Conservation (phyloP, 768 basidiomycete species). For the Leccinum aurantiacum region DNA sequence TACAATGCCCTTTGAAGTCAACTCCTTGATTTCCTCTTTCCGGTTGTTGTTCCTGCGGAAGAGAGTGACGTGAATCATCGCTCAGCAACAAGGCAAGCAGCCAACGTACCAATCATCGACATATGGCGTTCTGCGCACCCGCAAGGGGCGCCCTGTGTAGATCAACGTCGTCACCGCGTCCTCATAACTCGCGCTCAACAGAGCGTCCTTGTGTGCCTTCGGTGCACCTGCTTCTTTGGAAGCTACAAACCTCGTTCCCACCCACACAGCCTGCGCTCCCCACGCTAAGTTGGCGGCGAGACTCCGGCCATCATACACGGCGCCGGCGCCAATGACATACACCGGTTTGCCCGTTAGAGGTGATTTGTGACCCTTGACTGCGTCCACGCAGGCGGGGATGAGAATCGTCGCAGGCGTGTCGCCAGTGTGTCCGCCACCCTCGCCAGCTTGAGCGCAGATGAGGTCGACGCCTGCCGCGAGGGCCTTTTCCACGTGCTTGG, state of each 20-base stretch:
- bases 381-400: constrained; percentile 89
- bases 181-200: constrained; percentile 69
- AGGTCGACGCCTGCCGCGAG: constrained; percentile 85
- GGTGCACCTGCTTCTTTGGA: constrained; percentile 78
- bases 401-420: constrained; percentile 81
- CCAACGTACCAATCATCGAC: constrained; percentile 72
- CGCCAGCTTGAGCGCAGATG: constrained; percentile 93
- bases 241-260: constrained; percentile 87
- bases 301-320: constrained; percentile 85
- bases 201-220: constrained; percentile 78
- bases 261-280: constrained; percentile 91
- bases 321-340: constrained; percentile 89
- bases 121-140: constrained; percentile 83
- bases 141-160: constrained; percentile 85
- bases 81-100: not conserved
- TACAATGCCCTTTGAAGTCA: constrained; percentile 81
- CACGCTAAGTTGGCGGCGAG: constrained; percentile 86
- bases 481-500: constrained; percentile 82
- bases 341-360: constrained; percentile 82
- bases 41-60: constrained; percentile 68
- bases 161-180: constrained; percentile 86
- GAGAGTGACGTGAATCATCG: not conserved
- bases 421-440: constrained; percentile 89
- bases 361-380: constrained; percentile 70
- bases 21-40: constrained; percentile 75